Base-by-base conservation (phyloP, 768 basidiomycete species). In the Leccinum fibrillosum region DNA sequence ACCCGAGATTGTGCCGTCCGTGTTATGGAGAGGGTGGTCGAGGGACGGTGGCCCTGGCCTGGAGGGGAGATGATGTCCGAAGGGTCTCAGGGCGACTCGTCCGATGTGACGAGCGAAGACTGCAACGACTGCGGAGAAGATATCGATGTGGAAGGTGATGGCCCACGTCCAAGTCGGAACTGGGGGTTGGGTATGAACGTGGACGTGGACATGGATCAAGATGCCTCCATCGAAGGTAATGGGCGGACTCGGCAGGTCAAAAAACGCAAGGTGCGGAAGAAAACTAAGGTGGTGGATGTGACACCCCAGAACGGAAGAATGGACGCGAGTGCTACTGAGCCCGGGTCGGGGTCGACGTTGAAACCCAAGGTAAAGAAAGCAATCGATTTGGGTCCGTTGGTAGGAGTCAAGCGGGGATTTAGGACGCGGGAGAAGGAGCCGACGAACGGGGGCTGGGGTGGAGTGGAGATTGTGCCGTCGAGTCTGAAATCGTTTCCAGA, bases 11-110 rank as follows among this genome's bases (percentile, higher is more conserved):
- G 89, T 63, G 86, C 83, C 2, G 69, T 88, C 25, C 76, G 74
- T 12, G 78, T 82, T n/a, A 86, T 89, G 81, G 82, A 81, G 13
- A 76, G 76, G n/a, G 85, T 89, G 60, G 85, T 88, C 23, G 80
- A 82, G 45, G 69, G 69, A 47, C 62, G 49, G 13, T 71, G 69
- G 69, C 69, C 69, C 5, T 71, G 70, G 68, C 69, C 69, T 3
- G 52, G 62, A 48, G 72, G 69, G 32, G 71, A 74, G 54, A 68
- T 68, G 45, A 49, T 55, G 2, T 55, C 69, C 2, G 60, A 64
- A 4, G 64, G 52, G n/a, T 70, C 70, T 4, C 63, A 71, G 11
- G 59, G 51, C 19, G 66, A 59, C 4, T 56, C 53, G 4, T 66
- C 61, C 15, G 67, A 62, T 23, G 56, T 50, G 53, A 50, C 37